phyloP scores from a whole-genome alignment of 495 filamentous ascomycete species.

The Hypomontagnella monticulosa region DNA sequence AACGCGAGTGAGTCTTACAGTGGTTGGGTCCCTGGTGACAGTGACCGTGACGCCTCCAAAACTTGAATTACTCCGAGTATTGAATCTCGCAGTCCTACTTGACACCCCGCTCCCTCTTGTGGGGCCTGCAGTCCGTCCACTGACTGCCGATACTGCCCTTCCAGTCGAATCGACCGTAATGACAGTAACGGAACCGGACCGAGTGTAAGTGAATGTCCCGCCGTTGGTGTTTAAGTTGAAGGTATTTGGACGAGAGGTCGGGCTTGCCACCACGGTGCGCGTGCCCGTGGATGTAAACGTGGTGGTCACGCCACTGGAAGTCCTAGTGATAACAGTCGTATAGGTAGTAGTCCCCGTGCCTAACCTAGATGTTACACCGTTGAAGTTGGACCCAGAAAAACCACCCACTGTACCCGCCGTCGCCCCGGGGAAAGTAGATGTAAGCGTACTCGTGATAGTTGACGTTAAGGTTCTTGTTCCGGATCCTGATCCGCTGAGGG shows the following conservation, averaged over 20 bases:
- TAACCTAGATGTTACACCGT: too few relatives aligned
- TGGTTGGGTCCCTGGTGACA: conserved; percentile 5
- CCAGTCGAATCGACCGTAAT: conserved; percentile 20
- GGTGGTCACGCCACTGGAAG: neutral
- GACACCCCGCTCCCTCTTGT: neutral
- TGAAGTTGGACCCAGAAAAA: too few relatives aligned
- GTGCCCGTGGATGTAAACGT: conserved; percentile 22
- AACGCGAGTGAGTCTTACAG: conserved; percentile 7
- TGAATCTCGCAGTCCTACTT: neutral
- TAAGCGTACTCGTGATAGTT: conserved; percentile 30
- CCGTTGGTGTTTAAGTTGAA: neutral
- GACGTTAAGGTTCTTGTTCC: conserved; percentile 26
- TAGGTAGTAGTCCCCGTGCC: conserved; percentile 10
- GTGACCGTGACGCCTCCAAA: conserved; percentile 15
- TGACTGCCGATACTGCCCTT: neutral
- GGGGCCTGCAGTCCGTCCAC: too few relatives aligned
- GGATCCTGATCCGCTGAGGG: conserved; percentile 12
- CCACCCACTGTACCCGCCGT: too few relatives aligned
- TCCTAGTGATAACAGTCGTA: conserved; percentile 17
- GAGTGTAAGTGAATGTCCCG: conserved; percentile 14
- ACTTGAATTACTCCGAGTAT: neutral
- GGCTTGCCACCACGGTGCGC: neutral
- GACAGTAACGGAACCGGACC: conserved; percentile 7
- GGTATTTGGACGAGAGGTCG: neutral
- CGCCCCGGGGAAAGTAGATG: conserved; percentile 9